phyloP scores from a whole-genome alignment of 164 flowering plant genomes.

The Hamamelis virginiana region DNA sequence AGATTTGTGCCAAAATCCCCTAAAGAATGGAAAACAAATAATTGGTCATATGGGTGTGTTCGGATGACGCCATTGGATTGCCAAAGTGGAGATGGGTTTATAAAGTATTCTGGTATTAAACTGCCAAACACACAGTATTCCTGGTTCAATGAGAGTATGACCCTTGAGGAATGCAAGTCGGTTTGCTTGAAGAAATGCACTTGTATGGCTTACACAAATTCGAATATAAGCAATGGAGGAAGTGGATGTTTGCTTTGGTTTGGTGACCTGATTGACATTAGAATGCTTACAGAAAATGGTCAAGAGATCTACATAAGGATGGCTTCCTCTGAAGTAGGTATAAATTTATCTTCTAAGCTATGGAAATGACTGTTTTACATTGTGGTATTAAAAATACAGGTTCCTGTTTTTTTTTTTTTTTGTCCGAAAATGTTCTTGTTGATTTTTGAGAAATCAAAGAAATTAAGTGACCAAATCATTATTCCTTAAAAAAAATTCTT shows the following conservation, averaged over 20 bases:
- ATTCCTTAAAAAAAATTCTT: no score
- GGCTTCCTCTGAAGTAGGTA: constrained; percentile 16
- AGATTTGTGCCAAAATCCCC: constrained; percentile 17
- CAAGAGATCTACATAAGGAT: constrained; percentile 18
- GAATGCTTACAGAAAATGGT: constrained; percentile 1
- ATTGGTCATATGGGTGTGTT: constrained; percentile 25
- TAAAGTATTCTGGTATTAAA: constrained; percentile 11
- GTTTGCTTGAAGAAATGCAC: constrained; percentile 30
- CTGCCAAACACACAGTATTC: constrained; percentile 23
- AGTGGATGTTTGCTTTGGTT: constrained; percentile 26
- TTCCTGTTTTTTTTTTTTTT: no score
- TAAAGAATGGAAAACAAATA: no score
- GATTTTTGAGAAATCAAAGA: no score
- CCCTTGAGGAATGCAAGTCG: constrained; percentile 21
- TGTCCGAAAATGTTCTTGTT: no score
- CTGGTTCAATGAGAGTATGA: constrained; percentile 20
- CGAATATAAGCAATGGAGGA: constrained; percentile 10
- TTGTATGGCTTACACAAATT: constrained; percentile 32
- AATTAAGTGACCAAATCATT: no score
- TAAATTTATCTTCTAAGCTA: neutral
- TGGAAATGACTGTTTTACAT: no score
- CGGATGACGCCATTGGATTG: constrained; percentile 9
- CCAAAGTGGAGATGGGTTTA: constrained; percentile 13
- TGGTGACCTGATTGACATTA: constrained; percentile 16
- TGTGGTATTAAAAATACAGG: no score